Evolutionary conservation across 371 early-diverging fungal genomes (phyloP).

Genomic region (Cladochytrium tenue): DNA sequence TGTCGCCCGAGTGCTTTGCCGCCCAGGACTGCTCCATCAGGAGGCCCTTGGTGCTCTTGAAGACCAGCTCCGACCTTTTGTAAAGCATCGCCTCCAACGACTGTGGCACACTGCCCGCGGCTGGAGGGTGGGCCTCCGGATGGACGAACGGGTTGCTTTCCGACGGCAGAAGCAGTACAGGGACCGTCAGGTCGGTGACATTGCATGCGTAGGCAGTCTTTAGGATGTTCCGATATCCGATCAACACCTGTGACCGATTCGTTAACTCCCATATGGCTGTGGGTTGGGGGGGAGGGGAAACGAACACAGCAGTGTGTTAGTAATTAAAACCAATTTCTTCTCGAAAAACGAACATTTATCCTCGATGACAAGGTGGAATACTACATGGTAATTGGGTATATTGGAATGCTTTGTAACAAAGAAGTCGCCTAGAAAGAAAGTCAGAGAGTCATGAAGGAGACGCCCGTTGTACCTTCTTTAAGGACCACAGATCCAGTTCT

Average conservation of each 20-base stretch:
- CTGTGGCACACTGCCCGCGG: background rate
- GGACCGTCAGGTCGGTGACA: slow-evolving; percentile 66
- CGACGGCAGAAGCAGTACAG: slow-evolving; percentile 67
- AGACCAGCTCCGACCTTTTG: slow-evolving; percentile 59
- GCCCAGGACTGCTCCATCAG: slow-evolving; percentile 55
- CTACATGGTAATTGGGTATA: slow-evolving; percentile 69
- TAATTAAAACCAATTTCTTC: background rate
- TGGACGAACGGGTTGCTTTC: slow-evolving; percentile 13
- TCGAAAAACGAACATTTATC: slow-evolving; percentile 44
- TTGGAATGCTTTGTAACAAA: slow-evolving; percentile 79
- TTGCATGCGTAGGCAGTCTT: slow-evolving; percentile 67
- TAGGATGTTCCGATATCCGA: slow-evolving; percentile 68
- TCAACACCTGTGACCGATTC: slow-evolving; percentile 54
- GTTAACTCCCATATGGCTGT: slow-evolving; percentile 43
- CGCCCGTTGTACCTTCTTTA: too few relatives aligned
- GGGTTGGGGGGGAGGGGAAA: too few relatives aligned
- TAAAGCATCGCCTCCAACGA: slow-evolving; percentile 33
- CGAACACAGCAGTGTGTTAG: background rate
- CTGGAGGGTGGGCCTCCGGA: slow-evolving; percentile 27
- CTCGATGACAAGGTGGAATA: slow-evolving; percentile 69
- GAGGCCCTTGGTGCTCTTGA: slow-evolving; percentile 66
- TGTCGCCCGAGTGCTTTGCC: slow-evolving; percentile 29
- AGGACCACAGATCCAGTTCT: too few relatives aligned
- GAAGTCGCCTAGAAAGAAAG: slow-evolving; percentile 60
- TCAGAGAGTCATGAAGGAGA: too few relatives aligned